phyloP scores from a whole-genome alignment of 352 stramenopile species.

The Blastocystis hominis region DNA sequence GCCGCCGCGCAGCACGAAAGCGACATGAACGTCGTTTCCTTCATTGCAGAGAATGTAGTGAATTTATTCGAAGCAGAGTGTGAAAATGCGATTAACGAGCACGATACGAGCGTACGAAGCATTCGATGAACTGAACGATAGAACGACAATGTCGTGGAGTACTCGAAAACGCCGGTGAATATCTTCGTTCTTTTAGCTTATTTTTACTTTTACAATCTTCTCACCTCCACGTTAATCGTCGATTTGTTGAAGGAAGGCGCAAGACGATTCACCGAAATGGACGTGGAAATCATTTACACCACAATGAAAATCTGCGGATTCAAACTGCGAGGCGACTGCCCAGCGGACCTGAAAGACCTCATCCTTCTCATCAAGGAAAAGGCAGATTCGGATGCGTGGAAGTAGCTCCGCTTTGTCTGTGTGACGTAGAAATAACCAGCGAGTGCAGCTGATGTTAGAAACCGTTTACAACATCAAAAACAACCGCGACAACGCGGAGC shows the following conservation, averaged over 20 bases:
- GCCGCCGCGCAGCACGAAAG: constrained; percentile 20
- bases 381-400: background rate
- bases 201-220: background rate
- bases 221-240: background rate
- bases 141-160: background rate
- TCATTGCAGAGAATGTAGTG: constrained; percentile 3
- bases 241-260: constrained; percentile 24
- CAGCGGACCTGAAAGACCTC: constrained; percentile 32
- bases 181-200: background rate
- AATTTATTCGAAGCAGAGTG: background rate
- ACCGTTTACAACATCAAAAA: constrained; percentile 45
- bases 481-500: constrained; percentile 16
- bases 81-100: background rate
- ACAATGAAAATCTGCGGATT: constrained; percentile 39
- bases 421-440: background rate
- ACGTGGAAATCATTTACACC: background rate
- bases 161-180: constrained; percentile 21
- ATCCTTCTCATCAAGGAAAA: constrained; percentile 42
- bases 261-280: constrained; percentile 10
- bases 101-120: background rate
- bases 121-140: background rate
- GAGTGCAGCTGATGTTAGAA: constrained; percentile 28
- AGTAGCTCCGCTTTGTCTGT: background rate
- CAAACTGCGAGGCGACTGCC: constrained; percentile 15
- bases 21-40: constrained; percentile 44